These are phyloP conservation scores for Podaxis sp. DNA, from an alignment of 768 basidiomycete species.

Conservation along the genomic window DNA sequence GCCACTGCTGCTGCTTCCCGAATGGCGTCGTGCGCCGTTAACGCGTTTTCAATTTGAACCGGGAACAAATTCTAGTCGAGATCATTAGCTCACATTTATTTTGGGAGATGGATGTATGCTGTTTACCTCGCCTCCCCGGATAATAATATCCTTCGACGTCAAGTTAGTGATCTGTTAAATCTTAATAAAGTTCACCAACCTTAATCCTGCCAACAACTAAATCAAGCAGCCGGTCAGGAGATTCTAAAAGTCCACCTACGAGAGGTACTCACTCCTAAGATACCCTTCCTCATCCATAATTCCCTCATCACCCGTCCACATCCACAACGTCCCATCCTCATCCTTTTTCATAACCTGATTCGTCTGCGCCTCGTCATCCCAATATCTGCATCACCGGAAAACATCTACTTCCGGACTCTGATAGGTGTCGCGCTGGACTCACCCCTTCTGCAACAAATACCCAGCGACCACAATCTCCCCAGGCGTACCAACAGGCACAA, in stretches of 20 bases:
- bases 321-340: constrained; percentile 65
- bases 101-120: neutral
- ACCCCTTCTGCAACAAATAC: constrained; percentile 83
- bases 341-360: constrained; percentile 53
- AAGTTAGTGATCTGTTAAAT: neutral
- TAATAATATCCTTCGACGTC: constrained; percentile 67
- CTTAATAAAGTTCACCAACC: constrained; percentile 34
- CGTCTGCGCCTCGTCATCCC: constrained; percentile 74
- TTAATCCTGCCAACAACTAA: constrained; percentile 80
- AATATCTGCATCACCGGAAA: constrained; percentile 51
- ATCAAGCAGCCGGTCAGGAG: neutral
- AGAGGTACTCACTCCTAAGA: constrained; percentile 52
- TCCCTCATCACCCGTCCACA: constrained; percentile 82
- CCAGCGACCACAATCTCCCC: constrained; percentile 77
- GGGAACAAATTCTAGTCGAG: constrained; percentile 70
- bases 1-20: constrained; percentile 74
- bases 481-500: constrained; percentile 70
- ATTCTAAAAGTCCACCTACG: neutral
- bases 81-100: constrained; percentile 3
- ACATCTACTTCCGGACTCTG: neutral
- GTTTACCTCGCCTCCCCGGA: constrained; percentile 78
- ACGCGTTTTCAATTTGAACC: constrained; percentile 78
- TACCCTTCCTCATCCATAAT: constrained; percentile 84
- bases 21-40: constrained; percentile 55
- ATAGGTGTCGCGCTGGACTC: constrained; percentile 17